A percentile compares a stretch with the other conserved stretches of the same genome.
Conservation (phyloP, 768 basidiomycete species). For the Lactarius quietus region DNA sequence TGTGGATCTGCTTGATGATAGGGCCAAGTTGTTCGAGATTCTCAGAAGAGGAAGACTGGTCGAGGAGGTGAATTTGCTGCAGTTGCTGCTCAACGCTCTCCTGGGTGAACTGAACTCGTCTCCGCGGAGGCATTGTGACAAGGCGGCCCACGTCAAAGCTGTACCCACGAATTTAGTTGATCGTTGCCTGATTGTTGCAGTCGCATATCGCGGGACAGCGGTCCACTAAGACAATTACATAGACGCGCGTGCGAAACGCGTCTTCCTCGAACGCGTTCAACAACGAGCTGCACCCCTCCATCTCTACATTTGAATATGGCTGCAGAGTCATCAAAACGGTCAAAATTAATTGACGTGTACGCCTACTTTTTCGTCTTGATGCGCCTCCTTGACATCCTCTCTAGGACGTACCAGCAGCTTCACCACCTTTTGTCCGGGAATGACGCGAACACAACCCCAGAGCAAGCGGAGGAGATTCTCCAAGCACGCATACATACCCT, state of each 20-base stretch:
- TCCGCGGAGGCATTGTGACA: conserved; percentile 63
- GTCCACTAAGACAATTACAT: no score
- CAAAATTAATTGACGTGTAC: conserved; percentile 69
- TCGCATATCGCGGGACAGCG: background rate
- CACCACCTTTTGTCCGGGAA: conserved; percentile 57
- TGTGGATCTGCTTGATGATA: conserved; percentile 90
- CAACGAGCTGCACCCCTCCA: background rate
- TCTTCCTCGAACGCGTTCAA: conserved; percentile 2
- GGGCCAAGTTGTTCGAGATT: conserved; percentile 95
- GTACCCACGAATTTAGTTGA: background rate
- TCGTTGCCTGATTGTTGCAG: conserved; percentile 7
- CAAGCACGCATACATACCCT: conserved; percentile 55
- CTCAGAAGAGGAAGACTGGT: conserved; percentile 84
- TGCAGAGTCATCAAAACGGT: conserved; percentile 53
- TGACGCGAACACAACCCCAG: conserved; percentile 53
- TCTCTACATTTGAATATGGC: conserved; percentile 33
- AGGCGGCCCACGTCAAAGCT: background rate
- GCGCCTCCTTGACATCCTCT: conserved; percentile 3
- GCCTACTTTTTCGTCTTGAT: conserved; percentile 27
- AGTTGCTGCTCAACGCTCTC: conserved; percentile 86
- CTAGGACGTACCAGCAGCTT: conserved; percentile 62
- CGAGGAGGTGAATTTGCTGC: conserved; percentile 86
- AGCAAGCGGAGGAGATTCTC: conserved; percentile 58
- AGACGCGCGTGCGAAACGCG: conserved; percentile 16
- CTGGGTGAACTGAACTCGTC: conserved; percentile 69